Evolutionary conservation across 257 asterid species (phyloP), one percentile per base, ranked within the genome.

Genomic region (Jasminum sambac): DNA sequence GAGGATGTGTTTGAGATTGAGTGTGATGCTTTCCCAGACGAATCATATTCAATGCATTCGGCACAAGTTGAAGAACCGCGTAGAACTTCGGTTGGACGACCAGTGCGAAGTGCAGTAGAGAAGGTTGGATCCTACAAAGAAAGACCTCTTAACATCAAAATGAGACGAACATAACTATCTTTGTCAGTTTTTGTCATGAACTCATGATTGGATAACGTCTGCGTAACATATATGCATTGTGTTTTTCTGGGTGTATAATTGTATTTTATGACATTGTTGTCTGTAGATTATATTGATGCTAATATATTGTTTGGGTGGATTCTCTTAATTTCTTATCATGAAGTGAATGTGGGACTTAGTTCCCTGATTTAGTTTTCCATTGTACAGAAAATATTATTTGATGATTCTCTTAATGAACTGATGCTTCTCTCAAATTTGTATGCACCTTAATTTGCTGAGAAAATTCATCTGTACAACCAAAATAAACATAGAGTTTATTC

Each of bases 81-180:
- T 64, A 84, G 95, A 76, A 63, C 80, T 58, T 88, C 93, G 9
- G 39, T 78, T 5, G 88, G 85, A 66, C 83, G 97, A 64, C 96
- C 96, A 16, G 34, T 14, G 46, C 85, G 97, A 14, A 90, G 55
- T 77, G 96, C 95, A 50, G 93, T 75, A 2, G 96, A 78, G 71
- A 92, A 90, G 83, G 87, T 90, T 37, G 90, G 82, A 37, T 85
- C 95, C 36, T 90, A 92, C 90, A 90, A 85, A 78, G 97, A 90
- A 72, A 79, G 21, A 64, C 93, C 98, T 60, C n/a, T 92, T 66
- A 92, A 87, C 75, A 38, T 84, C 67, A 92, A 92, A 76, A 74
- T 90, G 96, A 87, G 97, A 80, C 85, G 96, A 55, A 21, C 36
- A 11, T 2, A 55, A 55, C 21, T 34, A 55, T 55, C 34, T 11